A percentile compares a stretch with the other conserved stretches of the same genome.
Evolutionary conservation across 306 rosid genomes (phyloP).

Genomic region (Quercus engelmannii): DNA sequence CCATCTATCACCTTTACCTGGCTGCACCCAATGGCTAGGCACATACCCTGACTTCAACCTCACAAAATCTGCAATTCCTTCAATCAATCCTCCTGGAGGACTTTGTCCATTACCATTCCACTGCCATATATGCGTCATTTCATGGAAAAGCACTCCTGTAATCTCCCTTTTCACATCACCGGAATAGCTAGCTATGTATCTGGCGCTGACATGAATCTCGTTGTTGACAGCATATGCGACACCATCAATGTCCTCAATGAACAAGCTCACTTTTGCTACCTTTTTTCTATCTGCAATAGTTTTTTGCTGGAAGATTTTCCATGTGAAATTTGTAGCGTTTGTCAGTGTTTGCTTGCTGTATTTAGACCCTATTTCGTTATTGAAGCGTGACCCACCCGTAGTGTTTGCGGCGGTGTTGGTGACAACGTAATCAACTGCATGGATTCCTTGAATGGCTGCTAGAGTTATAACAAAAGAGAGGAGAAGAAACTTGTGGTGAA

Average conservation of each 20-base stretch:
- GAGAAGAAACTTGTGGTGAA: not conserved
- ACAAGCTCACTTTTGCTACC: constrained; percentile 18
- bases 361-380: constrained; percentile 20
- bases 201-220: constrained; percentile 28
- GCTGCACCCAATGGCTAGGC: constrained; percentile 6
- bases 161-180: constrained; percentile 33
- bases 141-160: constrained; percentile 37
- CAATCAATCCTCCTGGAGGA: constrained; percentile 31
- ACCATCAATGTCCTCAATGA: constrained; percentile 28
- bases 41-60: constrained; percentile 37
- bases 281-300: constrained; percentile 9
- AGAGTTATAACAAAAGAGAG: constrained; percentile 23
- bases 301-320: constrained; percentile 20
- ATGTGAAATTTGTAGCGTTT: constrained; percentile 28
- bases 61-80: constrained; percentile 49
- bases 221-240: constrained; percentile 17
- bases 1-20: constrained; percentile 32
- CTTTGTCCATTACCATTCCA: constrained; percentile 26
- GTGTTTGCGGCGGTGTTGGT: constrained; percentile 28
- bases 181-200: not conserved
- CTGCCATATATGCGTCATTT: constrained; percentile 39
- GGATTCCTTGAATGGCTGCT: not conserved
- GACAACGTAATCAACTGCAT: constrained; percentile 19
- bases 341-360: constrained; percentile 27
- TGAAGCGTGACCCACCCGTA: constrained; percentile 18